Base-by-base conservation (phyloP, 768 basidiomycete genomes). In the Pleurotus platypus region DNA sequence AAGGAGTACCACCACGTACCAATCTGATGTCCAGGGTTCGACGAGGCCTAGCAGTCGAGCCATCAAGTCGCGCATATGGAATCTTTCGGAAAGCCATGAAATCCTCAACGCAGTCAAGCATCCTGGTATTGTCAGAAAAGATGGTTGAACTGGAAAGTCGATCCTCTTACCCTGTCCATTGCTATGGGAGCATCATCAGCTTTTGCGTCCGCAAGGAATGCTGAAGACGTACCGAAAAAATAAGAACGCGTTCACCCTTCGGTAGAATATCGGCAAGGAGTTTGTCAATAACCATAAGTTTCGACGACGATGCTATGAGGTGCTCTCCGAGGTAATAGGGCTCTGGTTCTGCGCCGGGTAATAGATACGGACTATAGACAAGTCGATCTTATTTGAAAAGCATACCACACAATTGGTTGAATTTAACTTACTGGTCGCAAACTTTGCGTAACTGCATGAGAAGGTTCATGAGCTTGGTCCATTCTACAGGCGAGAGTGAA, bases 101-200 rank as follows among this genome's bases (percentile, higher is more conserved):
- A 59, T 90, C 89, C 63, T 88, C 86, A 3, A 90, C 65, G 38
- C 86, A 63, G 58, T 89, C 83, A 57, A 90, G 77, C 82, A 89
- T 87, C 53, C 84, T 83, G 46, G 62, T 57, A 65, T 49, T 11
- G 1, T 35, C 30, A 35, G 11, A 35, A 30, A 35, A 35, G 30
- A 1, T 11, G 11, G 1, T 11, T 11, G 30, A 35, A 1, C 1
- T 3, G 11, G 30, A 9, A 35, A 35, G 42, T 11, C 1, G 39
- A 20, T 30, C 4, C 11, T 58, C 69, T 56, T 62, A 80, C 82
- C 66, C 71, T 1, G 80, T 83, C 81, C 81, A 85, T 82, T 85
- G 83, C 80, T 83, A 64, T 67, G n/a, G 27, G 46, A 26, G 8
- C 22, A 18, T 12, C 16, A 55, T 46, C 58, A 39, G 27, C 43